Evolutionary conservation across 441 rosid species (phyloP).

Genomic region (Eruca vesicaria): DNA sequence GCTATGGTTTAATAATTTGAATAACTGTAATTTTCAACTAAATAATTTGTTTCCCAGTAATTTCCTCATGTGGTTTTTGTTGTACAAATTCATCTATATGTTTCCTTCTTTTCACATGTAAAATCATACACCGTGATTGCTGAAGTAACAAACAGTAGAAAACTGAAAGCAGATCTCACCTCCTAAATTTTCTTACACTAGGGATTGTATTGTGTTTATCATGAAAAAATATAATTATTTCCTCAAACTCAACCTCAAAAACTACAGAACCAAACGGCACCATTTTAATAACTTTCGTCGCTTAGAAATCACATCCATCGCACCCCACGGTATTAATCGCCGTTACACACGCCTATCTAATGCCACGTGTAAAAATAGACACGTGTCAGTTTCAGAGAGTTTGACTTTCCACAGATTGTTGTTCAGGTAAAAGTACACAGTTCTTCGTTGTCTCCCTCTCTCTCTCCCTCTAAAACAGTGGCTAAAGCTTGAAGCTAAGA

Average conservation of each 20-base stretch:
- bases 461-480: background rate
- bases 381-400: conserved; percentile 2
- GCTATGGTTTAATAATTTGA: background rate
- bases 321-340: background rate
- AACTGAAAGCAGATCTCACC: background rate
- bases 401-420: background rate
- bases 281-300: conserved; percentile 4
- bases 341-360: background rate
- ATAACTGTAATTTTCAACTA: background rate
- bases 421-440: background rate
- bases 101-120: background rate
- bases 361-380: background rate
- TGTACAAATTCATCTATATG: background rate
- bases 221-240: background rate
- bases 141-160: background rate
- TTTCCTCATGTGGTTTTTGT: background rate
- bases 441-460: conserved; percentile 6
- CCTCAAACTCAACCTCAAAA: background rate
- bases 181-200: background rate
- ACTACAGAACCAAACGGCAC: background rate
- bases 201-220: background rate
- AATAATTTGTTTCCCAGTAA: background rate
- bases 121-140: background rate
- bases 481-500: background rate
- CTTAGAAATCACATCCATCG: background rate